Evolutionary conservation across 306 rosid species (phyloP).

Genomic region (Dalbergia oliveri): DNA sequence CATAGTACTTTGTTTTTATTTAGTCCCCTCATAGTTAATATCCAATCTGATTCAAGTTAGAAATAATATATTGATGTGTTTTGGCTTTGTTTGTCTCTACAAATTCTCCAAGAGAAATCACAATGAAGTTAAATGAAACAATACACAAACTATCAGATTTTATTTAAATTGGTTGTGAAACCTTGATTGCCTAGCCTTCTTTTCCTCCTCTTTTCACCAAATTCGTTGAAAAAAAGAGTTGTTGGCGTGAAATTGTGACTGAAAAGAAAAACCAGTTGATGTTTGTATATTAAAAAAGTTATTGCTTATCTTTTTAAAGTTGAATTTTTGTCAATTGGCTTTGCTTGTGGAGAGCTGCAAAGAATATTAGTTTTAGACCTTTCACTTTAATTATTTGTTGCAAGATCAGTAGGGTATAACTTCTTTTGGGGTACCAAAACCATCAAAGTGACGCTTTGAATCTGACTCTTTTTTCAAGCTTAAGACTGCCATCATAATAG

Average conservation of each 20-base stretch:
- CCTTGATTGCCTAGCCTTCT: constrained; percentile 8
- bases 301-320: constrained; percentile 62
- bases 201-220: constrained; percentile 40
- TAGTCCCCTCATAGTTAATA: not conserved
- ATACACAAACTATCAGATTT: not conserved
- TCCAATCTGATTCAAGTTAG: constrained; percentile 37
- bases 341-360: constrained; percentile 92
- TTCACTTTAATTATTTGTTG: constrained; percentile 66
- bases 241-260: constrained; percentile 61
- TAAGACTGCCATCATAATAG: constrained; percentile 64
- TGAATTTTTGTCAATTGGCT: constrained; percentile 74
- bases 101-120: not conserved
- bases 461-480: constrained; percentile 55
- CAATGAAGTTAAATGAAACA: constrained; percentile 26
- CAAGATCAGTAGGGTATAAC: constrained; percentile 55
- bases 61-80: constrained; percentile 8
- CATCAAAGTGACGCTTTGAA: constrained; percentile 63
- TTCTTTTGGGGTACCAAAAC: constrained; percentile 42
- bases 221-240: constrained; percentile 49
- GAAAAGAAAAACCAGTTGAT: constrained; percentile 49
- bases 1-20: constrained; percentile 27
- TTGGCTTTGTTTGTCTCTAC: not conserved
- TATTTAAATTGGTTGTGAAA: constrained; percentile 38
- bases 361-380: constrained; percentile 78
- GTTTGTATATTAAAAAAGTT: constrained; percentile 45